Evolutionary conservation across 495 filamentous ascomycete species (phyloP), one percentile per base, ranked within the genome.

Genomic region (Penicillium pancosmium): DNA sequence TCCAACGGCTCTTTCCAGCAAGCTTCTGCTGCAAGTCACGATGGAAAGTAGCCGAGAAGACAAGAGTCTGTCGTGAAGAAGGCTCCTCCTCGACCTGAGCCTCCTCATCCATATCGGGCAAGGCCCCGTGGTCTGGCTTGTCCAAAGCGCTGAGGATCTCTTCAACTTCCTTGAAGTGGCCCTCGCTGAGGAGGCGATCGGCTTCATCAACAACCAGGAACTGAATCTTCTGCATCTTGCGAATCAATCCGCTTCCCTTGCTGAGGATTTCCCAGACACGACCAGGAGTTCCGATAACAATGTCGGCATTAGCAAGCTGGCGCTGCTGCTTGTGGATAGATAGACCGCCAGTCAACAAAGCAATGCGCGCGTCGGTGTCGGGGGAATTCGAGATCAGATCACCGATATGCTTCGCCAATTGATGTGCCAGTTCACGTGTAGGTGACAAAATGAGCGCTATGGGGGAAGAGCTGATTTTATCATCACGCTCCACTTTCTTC

Each of bases 11-110:
- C 66, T 92, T 95, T 5, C 91, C 88, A 8, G 91, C 85, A 4
- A 98, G 79, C 66, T 96, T 97, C 65, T 93, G 88, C 68, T 97
- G 93, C 52, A 98, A 71, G 11, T 86, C 87, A 64, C 90, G 90
- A 66, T 96, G 88, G 75, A 98, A 97, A 0, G 94, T 98, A 4
- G 94, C 94, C 0, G 95, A 98, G 75, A 98, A 98, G 36, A 98
- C 90, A 2, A 98, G 82, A 1, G 92, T 98, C 70, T 98, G 94
- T 23, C 60, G 40, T 33, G 52, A 27, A 40, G 49, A 18, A 52
- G 55, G 50, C 52, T 64, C 50, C 27, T 73, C 63, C 12, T 74
- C 60, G 18, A 64, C 59, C 11, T 61, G 57, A 13, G 57, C 56
- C 36, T 74, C 57, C 33, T 73, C 69, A 21, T 81, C 82, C 12